Evolutionary conservation across 495 filamentous ascomycete genomes (phyloP), one percentile per base, ranked within the genome.

Genomic region (Mytilinidion resinicola): DNA sequence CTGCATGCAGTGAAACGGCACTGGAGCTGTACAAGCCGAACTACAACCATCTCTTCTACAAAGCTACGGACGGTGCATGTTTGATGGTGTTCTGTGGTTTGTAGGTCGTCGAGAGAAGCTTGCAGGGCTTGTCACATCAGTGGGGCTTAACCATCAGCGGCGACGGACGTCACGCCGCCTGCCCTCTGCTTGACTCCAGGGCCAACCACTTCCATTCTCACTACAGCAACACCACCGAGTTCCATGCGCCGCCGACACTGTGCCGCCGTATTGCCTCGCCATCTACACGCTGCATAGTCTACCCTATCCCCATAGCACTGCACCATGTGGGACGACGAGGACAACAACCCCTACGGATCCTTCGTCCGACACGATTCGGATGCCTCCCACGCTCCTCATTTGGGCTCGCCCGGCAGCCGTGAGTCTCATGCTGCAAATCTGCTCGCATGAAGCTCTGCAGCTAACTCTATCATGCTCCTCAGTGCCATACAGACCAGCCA

Each of bases 311-410:
- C 9, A 49, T 39, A 25, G 25, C 39, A 21, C 46, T 33, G 17
- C 63, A 59, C 53, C 43, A 79, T 79, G 86, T 89, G 86, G 90
- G 91, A 95, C 79, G 90, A 95, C 77, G 90, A 96, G 73, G 85
- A 89, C 69, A 96, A 96, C 73, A 96, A 96, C 65, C 90, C 90
- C 9, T 96, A 96, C 69, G 90, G 89, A 62, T 89, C 87, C 72
- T 93, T 91, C 76, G 87, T 91, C 70, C 85, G 87, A 62, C 82
- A 84, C 59, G 87, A 93, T 69, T 87, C 89, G 47, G 82, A 82
- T 66, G 75, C 85, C n/a, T 89, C 87, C 11, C 84, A 86, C 30
- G 82, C 83, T 10, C 77, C 83, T 33, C 82, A 86, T 64, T 83
- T 85, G 17, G 78, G 78, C 60, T 86, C 85, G 10, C 83, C 82